A percentile compares a stretch with the other conserved stretches of the same genome.
phyloP scores from a whole-genome alignment of 306 rosid species.

The Cajanus cajan region DNA sequence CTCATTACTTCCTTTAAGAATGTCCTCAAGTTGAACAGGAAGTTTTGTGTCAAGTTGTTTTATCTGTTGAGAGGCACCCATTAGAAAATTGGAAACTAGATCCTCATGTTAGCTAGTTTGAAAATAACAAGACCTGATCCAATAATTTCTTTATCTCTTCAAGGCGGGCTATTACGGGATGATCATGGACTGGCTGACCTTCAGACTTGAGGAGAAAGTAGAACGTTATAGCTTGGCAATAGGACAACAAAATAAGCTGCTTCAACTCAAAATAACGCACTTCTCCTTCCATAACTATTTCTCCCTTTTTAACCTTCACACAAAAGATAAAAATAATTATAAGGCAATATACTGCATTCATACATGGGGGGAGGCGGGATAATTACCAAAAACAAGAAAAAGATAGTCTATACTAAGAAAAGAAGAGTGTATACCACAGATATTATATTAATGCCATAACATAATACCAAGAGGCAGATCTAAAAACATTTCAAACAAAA shows the following conservation, averaged over 20 bases:
- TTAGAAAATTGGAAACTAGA: conserved; percentile 32
- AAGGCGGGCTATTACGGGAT: conserved; percentile 79
- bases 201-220: conserved; percentile 93
- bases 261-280: conserved; percentile 73
- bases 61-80: conserved; percentile 49
- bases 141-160: conserved; percentile 72
- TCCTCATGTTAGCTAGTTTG: not conserved
- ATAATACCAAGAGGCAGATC: not conserved
- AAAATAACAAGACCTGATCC: conserved; percentile 59
- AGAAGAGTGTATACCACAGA: not conserved
- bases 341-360: conserved; percentile 15
- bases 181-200: conserved; percentile 73
- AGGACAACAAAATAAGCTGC: conserved; percentile 61
- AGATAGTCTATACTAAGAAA: not conserved
- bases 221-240: conserved; percentile 87
- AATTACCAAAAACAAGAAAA: not conserved
- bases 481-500: not conserved
- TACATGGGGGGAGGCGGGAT: not conserved
- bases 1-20: conserved; percentile 41
- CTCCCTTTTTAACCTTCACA: conserved; percentile 63
- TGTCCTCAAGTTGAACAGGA: conserved; percentile 56
- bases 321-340: conserved; percentile 31
- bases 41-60: conserved; percentile 59
- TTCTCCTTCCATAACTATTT: conserved; percentile 56
- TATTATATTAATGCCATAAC: not conserved